Base-by-base conservation (phyloP, 495 filamentous ascomycete species). In the Glarea lozoyensis region DNA sequence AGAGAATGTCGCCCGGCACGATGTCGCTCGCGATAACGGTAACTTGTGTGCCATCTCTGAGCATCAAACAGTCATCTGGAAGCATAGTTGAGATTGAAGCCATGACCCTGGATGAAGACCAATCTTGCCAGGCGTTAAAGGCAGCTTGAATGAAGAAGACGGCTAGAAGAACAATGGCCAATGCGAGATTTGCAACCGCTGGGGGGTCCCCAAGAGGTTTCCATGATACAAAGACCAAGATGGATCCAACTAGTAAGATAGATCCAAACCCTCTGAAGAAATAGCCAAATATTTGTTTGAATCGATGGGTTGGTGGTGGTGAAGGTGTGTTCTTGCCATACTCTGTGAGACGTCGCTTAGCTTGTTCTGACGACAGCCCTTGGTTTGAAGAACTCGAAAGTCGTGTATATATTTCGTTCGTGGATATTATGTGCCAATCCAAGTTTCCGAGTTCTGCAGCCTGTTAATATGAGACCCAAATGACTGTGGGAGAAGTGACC, bases 221-320 rank as follows among this genome's bases (percentile, higher is more conserved):
- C 80, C 79, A 86, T 5, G 75, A 67, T 31, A 85, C 54, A 50
- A 83, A 81, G 37, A 84, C 76, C 4, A 87, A 66, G 19, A 84
- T 69, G 18, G 68, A 62, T 11, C 78, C 80, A 22, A 76, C 55
- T 4, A 82, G 62, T 4, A 86, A 69, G 20, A 86, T 67, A 2
- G 74, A 67, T 2, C 82, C 78, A 49, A 85, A 85, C 16, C 82
- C 82, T 38, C 75, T 77, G 55, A 84, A 86, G 55, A 85, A 72
- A 55, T 87, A 86, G 16, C 70, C 69, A 5, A 85, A 63, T 17
- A 74, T 69, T 48, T 76, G 74, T 31, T 64, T 62, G 39, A 78
- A 45, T 17, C 67, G 69, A 39, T 68, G 73, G 11, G 79, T 78
- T 1, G 72, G 59, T 22, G 76, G 74, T 0, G 73, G 71, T 11